Percentiles rank a stretch among this genome's conserved stretches.
These are phyloP conservation scores for Vickermania spadyakhi DNA, from an alignment of 208 protist genomes.

Conservation along the genomic window DNA sequence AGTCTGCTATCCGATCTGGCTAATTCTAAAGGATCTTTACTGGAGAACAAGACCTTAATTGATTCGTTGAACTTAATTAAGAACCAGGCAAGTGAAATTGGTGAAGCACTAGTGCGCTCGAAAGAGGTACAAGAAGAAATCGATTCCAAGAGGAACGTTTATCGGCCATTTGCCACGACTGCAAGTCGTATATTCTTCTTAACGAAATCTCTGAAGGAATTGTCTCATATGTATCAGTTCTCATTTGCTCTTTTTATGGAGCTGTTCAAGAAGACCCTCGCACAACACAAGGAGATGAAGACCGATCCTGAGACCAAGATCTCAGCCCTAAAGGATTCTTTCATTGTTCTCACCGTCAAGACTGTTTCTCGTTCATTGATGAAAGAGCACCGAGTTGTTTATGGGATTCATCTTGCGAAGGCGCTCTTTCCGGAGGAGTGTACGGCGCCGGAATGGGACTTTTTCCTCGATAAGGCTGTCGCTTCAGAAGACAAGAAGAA, in stretches of 20 bases:
- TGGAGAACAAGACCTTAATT: slow-evolving; percentile 95
- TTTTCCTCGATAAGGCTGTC: slow-evolving; percentile 79
- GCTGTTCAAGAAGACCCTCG: slow-evolving; percentile 66
- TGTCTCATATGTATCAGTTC: slow-evolving; percentile 98
- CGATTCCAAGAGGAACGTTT: slow-evolving; percentile 92
- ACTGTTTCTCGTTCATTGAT: slow-evolving; percentile 87
- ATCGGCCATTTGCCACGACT: slow-evolving; percentile 87
- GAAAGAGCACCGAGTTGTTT: slow-evolving; percentile 94
- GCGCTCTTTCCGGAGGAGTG: slow-evolving; percentile 59
- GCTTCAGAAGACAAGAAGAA: slow-evolving; percentile 46
- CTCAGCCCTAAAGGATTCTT: slow-evolving; percentile 47
- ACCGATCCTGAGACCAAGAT: slow-evolving; percentile 87
- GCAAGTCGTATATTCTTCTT: slow-evolving; percentile 92
- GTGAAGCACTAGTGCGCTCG: slow-evolving; percentile 77
- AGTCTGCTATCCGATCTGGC: slow-evolving; percentile 90
- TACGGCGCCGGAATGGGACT: slow-evolving; percentile 86
- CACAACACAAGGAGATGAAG: slow-evolving; percentile 49
- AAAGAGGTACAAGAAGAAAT: slow-evolving; percentile 86
- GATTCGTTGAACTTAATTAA: slow-evolving; percentile 95
- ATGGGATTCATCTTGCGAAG: slow-evolving; percentile 92
- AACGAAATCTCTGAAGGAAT: slow-evolving; percentile 72
- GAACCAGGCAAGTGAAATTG: slow-evolving; percentile 87
- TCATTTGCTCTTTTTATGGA: slow-evolving; percentile 89
- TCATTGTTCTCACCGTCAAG: slow-evolving; percentile 77
- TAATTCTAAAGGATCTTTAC: slow-evolving; percentile 90